Percentiles rank a stretch among this genome's conserved stretches.
These are phyloP conservation scores for Gaeumannomyces tritici DNA, from an alignment of 2,329 filamentous ascomycete genomes.

Conservation along the genomic window DNA sequence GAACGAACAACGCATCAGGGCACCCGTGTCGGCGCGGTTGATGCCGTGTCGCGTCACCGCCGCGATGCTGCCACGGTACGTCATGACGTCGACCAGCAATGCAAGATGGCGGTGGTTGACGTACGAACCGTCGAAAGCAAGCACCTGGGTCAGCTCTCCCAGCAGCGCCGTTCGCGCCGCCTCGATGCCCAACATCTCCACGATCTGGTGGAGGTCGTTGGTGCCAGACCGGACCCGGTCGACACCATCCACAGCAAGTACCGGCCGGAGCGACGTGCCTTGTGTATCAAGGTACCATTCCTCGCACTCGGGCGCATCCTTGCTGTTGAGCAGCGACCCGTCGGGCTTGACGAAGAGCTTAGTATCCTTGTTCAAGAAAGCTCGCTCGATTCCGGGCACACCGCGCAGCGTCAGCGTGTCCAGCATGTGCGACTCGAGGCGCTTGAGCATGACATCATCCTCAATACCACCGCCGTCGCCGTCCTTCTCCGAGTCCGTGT, in stretches of 20 bases:
- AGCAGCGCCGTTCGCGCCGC: slow-evolving; percentile 81
- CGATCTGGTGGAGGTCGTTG: slow-evolving; percentile 91
- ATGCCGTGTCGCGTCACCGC: slow-evolving; percentile 97
- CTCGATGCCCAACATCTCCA: slow-evolving; percentile 93
- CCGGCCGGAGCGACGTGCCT: slow-evolving; percentile 76
- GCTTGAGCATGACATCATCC: slow-evolving; percentile 88
- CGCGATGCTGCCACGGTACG: slow-evolving; percentile 84
- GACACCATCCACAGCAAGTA: slow-evolving; percentile 80
- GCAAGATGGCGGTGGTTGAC: slow-evolving; percentile 98
- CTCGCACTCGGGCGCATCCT: slow-evolving; percentile 64
- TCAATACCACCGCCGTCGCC: slow-evolving; percentile 52
- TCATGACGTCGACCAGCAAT: slow-evolving; percentile 95
- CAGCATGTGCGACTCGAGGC: slow-evolving; percentile 82
- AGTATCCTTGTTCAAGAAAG: slow-evolving; percentile 80
- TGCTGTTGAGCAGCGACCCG: slow-evolving; percentile 65
- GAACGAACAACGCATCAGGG: slow-evolving; percentile 98
- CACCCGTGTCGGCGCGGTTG: slow-evolving; percentile 95
- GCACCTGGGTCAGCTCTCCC: slow-evolving; percentile 79
- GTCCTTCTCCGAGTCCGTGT: slow-evolving; percentile 60
- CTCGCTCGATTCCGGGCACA: slow-evolving; percentile 78
- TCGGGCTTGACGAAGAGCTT: slow-evolving; percentile 58
- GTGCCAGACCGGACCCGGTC: slow-evolving; percentile 80
- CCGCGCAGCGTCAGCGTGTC: slow-evolving; percentile 87
- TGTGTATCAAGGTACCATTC: slow-evolving; percentile 97
- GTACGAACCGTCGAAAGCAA: slow-evolving; percentile 98